Evolutionary conservation across 257 asterid species (phyloP).

Genomic region (Solanum ossicruentum): DNA sequence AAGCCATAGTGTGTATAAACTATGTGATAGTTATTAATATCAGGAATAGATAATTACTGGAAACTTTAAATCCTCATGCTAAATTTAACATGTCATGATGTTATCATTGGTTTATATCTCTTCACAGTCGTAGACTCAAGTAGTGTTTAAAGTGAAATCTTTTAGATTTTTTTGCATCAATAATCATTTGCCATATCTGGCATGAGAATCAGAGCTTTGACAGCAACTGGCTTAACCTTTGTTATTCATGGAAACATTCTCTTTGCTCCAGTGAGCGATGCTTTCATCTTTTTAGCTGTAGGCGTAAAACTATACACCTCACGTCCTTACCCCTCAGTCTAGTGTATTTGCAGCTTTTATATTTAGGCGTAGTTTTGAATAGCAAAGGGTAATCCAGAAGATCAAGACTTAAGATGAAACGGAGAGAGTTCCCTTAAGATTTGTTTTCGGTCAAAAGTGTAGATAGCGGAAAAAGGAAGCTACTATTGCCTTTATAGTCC

Average conservation of each 20-base stretch:
- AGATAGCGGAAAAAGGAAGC: background rate
- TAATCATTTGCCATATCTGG: background rate
- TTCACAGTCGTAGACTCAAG: background rate
- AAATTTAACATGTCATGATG: background rate
- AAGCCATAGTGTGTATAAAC: background rate
- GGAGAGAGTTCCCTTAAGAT: background rate
- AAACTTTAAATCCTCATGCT: background rate
- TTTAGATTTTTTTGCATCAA: background rate
- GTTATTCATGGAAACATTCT: background rate
- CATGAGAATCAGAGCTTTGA: background rate
- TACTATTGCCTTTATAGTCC: background rate
- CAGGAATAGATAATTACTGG: background rate
- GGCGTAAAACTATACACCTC: background rate
- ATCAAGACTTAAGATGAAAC: background rate
- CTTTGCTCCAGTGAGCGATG: background rate
- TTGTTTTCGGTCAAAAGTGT: background rate
- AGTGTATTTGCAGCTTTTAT: background rate
- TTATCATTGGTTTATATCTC: background rate
- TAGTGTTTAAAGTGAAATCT: background rate
- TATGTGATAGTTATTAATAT: background rate
- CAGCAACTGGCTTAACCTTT: background rate
- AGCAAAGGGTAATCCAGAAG: background rate
- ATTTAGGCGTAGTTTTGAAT: background rate
- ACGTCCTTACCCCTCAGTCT: background rate
- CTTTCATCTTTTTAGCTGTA: background rate